Conservation (phyloP, 1,284 basidiomycete species). For the Tausonia pullulans region DNA sequence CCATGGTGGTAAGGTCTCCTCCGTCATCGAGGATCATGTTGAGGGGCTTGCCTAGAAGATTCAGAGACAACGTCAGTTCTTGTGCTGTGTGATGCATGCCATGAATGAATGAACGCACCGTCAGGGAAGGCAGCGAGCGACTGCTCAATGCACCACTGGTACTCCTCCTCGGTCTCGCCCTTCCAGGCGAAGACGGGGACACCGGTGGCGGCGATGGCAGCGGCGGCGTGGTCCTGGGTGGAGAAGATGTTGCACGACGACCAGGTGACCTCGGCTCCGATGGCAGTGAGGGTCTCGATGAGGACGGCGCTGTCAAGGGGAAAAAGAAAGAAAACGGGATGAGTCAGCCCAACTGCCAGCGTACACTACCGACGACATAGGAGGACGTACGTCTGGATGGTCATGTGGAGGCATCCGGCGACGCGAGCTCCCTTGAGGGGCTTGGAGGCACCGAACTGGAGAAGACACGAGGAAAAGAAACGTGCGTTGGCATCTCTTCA, state of each 20-base stretch:
- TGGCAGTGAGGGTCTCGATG: constrained; percentile 87
- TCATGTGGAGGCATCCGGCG: constrained; percentile 97
- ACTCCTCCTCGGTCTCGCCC: constrained; percentile 99
- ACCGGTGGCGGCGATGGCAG: constrained; percentile 95
- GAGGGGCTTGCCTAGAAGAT: constrained; percentile 56
- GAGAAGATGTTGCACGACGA: constrained; percentile 99
- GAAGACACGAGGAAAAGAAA: not conserved
- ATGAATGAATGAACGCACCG: not conserved
- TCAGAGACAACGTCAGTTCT: constrained; percentile 22
- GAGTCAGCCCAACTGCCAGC: not conserved
- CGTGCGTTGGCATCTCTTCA: not conserved
- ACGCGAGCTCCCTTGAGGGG: constrained; percentile 93
- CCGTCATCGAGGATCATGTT: constrained; percentile 99
- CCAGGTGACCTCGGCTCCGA: constrained; percentile 98
- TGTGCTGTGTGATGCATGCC: not conserved
- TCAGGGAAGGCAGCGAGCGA: constrained; percentile 68
- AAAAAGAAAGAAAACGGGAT: not conserved
- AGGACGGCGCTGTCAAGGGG: constrained; percentile 51
- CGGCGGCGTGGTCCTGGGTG: constrained; percentile 96
- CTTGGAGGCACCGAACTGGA: constrained; percentile 64
- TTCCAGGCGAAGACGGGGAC: constrained; percentile 99
- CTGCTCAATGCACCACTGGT: constrained; percentile 97
- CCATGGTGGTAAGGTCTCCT: constrained; percentile 88
- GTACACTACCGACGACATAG: not conserved
- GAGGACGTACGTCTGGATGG: constrained; percentile 62